Conservation (phyloP, 2,329 filamentous ascomycete genomes). For the Talaromyces rugulosus region DNA sequence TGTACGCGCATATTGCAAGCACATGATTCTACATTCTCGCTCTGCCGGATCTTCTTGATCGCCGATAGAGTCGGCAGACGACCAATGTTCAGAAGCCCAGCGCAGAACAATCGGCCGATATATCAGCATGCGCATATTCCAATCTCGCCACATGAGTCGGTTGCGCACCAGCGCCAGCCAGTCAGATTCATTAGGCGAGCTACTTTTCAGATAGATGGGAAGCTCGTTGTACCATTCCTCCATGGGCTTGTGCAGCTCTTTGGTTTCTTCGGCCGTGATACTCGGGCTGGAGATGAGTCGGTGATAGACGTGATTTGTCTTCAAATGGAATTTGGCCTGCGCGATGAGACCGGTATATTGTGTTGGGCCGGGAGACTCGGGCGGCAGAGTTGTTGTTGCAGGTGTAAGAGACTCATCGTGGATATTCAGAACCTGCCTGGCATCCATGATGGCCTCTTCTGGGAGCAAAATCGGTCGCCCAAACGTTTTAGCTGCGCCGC, state of each 20-base stretch:
- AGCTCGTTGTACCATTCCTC: constrained; percentile 40
- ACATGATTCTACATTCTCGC: constrained; percentile 34
- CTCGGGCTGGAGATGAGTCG: constrained; percentile 41
- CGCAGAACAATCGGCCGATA: constrained; percentile 41
- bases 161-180: constrained; percentile 36
- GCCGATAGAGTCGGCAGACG: constrained; percentile 23
- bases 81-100: constrained; percentile 35
- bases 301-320: constrained; percentile 43
- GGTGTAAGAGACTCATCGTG: constrained; percentile 39
- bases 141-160: constrained; percentile 40
- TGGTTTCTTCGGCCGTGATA: constrained; percentile 38
- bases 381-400: constrained; percentile 32
- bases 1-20: constrained; percentile 37
- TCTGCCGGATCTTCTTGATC: constrained; percentile 33
- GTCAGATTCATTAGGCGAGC: constrained; percentile 29
- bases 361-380: constrained; percentile 36
- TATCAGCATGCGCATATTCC: constrained; percentile 42
- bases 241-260: constrained; percentile 38
- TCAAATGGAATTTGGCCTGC: constrained; percentile 40
- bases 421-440: constrained; percentile 42
- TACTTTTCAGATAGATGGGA: constrained; percentile 38
- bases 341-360: constrained; percentile 41
- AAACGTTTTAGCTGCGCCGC: constrained; percentile 49
- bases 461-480: constrained; percentile 46
- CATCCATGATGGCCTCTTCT: constrained; percentile 41